A percentile compares a stretch with the other conserved stretches of the same genome.
These are phyloP conservation scores for Prosopis cineraria DNA, from an alignment of 306 rosid species.

Conservation along the genomic window DNA sequence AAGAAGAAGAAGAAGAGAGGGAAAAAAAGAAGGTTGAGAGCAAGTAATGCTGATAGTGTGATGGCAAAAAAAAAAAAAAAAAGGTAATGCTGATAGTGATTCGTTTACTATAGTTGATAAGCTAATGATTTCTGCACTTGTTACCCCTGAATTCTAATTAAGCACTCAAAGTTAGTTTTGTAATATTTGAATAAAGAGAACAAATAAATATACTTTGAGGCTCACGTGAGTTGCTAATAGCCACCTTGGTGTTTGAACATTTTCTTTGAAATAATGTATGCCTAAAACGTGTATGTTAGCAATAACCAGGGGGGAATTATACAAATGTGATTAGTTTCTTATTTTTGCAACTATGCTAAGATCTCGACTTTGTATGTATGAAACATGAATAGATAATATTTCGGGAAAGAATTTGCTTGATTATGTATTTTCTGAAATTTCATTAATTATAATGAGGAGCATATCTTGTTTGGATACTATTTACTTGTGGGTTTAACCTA, in stretches of 20 bases:
- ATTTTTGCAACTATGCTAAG: not conserved
- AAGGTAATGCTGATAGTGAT: not conserved
- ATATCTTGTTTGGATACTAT: too few species aligned
- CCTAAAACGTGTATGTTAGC: not conserved
- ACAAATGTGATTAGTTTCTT: not conserved
- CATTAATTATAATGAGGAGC: too few species aligned
- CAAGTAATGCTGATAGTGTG: too few species aligned
- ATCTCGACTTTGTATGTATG: not conserved
- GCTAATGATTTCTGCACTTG: not conserved
- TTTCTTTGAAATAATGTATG: not conserved
- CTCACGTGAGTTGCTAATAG: not conserved
- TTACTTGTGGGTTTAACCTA: too few species aligned
- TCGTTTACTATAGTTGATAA: not conserved
- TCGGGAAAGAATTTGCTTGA: not conserved
- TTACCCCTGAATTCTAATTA: too few species aligned
- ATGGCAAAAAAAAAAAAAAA: too few species aligned
- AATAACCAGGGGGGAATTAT: not conserved
- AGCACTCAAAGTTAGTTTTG: not conserved
- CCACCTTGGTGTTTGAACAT: not conserved
- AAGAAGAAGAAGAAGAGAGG: too few species aligned
- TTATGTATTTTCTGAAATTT: too few species aligned
- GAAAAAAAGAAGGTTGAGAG: too few species aligned
- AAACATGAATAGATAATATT: not conserved
- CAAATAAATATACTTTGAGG: too few species aligned
- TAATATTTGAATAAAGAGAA: too few species aligned